Percentiles rank a stretch among this genome's conserved stretches.
Conservation (phyloP, 441 rosid genomes). For the Raphanus hybrid region DNA sequence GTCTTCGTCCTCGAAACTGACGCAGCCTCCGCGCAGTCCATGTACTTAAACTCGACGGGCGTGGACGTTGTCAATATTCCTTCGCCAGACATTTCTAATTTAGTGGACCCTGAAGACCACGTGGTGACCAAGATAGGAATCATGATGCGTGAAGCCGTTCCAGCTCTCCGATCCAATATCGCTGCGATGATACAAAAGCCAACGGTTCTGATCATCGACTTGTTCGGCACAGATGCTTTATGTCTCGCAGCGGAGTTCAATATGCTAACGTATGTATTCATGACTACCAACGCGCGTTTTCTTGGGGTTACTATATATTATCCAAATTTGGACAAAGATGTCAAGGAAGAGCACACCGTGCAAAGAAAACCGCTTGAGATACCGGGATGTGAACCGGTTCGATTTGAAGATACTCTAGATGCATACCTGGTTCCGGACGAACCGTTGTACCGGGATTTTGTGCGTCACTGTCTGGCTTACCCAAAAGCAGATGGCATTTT, state of each 20-base stretch:
- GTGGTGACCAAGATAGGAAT: conserved; percentile 33
- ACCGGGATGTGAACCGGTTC: conserved; percentile 51
- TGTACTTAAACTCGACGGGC: conserved; percentile 32
- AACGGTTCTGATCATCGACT: conserved; percentile 51
- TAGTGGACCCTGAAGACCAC: conserved; percentile 33
- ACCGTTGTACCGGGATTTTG: conserved; percentile 35
- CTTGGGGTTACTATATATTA: conserved; percentile 38
- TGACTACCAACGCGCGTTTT: conserved; percentile 51
- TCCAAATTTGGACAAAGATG: conserved; percentile 39
- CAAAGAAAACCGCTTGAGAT: conserved; percentile 36
- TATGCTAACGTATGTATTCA: conserved; percentile 48
- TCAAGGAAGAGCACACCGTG: conserved; percentile 32
- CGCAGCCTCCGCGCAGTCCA: conserved; percentile 39
- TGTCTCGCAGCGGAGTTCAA: conserved; percentile 45
- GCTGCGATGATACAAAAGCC: conserved; percentile 45
- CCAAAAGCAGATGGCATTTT: conserved; percentile 42
- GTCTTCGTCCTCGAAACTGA: conserved; percentile 47
- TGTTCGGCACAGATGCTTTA: conserved; percentile 52
- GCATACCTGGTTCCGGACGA: conserved; percentile 29
- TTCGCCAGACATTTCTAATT: conserved; percentile 34
- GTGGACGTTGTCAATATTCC: conserved; percentile 46
- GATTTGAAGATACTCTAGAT: conserved; percentile 44
- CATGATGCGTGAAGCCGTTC: conserved; percentile 47
- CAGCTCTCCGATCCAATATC: conserved; percentile 45
- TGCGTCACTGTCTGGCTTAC: conserved; percentile 31